Evolutionary conservation across 2,329 filamentous ascomycete genomes (phyloP).

Genomic region (Coniochaeta prunicola): DNA sequence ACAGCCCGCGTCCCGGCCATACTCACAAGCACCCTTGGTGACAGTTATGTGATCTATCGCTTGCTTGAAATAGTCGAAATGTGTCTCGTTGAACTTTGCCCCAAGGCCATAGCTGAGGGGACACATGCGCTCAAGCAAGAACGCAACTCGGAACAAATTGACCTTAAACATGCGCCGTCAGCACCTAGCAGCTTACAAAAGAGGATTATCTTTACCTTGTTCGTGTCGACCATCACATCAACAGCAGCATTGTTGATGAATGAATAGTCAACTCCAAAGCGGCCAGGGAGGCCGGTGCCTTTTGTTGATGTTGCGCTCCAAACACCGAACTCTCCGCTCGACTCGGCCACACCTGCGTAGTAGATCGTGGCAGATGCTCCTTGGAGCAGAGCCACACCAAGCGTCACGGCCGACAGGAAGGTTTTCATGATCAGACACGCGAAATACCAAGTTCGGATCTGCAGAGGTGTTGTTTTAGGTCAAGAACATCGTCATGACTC

Average conservation of each 20-base stretch:
- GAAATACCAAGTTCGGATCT: not conserved
- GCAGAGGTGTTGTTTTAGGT: not conserved
- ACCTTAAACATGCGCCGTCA: slow-evolving; percentile 11
- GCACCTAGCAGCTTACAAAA: not conserved
- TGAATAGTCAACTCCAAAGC: slow-evolving; percentile 40
- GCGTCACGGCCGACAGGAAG: slow-evolving; percentile 6
- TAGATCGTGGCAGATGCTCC: slow-evolving; percentile 33
- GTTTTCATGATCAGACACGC: slow-evolving; percentile 15
- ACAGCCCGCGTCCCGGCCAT: not conserved
- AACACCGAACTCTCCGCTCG: slow-evolving; percentile 38
- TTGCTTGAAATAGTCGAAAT: slow-evolving; percentile 35
- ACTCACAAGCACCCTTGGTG: slow-evolving; percentile 30
- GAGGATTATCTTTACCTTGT: slow-evolving; percentile 23
- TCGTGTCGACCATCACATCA: slow-evolving; percentile 36
- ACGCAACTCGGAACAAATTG: slow-evolving; percentile 41
- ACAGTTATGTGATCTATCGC: slow-evolving; percentile 42
- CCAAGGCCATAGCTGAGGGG: slow-evolving; percentile 37
- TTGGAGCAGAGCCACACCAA: slow-evolving; percentile 11
- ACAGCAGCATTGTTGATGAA: slow-evolving; percentile 39
- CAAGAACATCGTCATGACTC: not conserved
- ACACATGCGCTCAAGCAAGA: slow-evolving; percentile 43
- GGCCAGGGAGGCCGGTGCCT: slow-evolving; percentile 38
- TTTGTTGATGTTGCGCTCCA: slow-evolving; percentile 26
- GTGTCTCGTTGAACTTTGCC: slow-evolving; percentile 41
- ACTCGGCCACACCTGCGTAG: slow-evolving; percentile 40